Conservation (phyloP, 164 flowering plant genomes). For the Aristolochia californica region DNA sequence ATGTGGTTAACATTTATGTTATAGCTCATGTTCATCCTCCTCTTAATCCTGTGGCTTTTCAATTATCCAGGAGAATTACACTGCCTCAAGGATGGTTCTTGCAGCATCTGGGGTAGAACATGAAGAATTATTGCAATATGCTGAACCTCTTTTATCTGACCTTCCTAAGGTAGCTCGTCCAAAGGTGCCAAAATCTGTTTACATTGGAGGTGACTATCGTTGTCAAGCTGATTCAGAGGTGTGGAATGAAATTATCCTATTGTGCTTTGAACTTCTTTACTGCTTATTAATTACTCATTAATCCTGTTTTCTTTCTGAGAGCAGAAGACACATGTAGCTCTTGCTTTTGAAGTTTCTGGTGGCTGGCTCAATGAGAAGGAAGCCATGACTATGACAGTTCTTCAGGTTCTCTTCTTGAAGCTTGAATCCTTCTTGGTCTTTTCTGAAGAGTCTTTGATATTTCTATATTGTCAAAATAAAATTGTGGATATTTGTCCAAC, state of each 20-base stretch:
- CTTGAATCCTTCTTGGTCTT: not conserved
- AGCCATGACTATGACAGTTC: constrained; percentile 66
- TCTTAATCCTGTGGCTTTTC: not conserved
- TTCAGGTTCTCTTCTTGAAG: constrained; percentile 46
- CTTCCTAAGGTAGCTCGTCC: constrained; percentile 43
- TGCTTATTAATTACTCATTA: not conserved
- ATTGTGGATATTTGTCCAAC: too few species aligned
- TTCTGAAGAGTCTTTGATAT: not conserved
- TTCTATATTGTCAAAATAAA: too few species aligned
- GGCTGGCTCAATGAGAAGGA: constrained; percentile 79
- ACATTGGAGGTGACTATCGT: constrained; percentile 81
- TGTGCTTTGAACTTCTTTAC: not conserved
- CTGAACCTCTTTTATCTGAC: constrained; percentile 81
- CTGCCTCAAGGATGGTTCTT: constrained; percentile 86
- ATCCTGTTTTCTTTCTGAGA: not conserved
- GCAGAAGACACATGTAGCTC: constrained; percentile 72
- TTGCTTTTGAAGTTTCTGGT: constrained; percentile 88
- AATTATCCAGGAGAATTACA: constrained; percentile 56
- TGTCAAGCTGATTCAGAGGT: constrained; percentile 70
- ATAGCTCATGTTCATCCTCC: too few species aligned
- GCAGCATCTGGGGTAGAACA: constrained; percentile 95
- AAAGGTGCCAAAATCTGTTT: constrained; percentile 50
- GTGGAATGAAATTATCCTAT: constrained; percentile 13
- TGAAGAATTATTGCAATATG: constrained; percentile 56
- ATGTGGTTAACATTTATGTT: not conserved